Base-by-base conservation (phyloP, 306 rosid species). In the Sophora flavescens region DNA sequence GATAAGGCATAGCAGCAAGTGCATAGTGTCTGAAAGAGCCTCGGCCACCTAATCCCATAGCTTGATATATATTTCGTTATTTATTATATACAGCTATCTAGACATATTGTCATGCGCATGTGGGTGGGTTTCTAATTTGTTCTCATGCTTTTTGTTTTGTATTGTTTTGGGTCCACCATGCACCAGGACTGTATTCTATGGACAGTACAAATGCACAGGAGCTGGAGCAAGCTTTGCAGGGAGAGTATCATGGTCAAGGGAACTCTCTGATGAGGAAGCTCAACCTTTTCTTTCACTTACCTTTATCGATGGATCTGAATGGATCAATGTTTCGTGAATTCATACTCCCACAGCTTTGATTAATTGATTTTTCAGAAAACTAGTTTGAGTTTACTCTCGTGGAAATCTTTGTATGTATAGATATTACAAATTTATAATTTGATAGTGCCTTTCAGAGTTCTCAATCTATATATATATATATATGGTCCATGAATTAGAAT, bases 171-270 rank as follows among this genome's bases (percentile, higher is more conserved):
- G 56, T 33, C 5, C 1, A 33, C 11, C 4, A 22, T 22, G 22
- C 22, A 26, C 81, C 82, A 94, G 99, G 97, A 95, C 99, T 18
- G 99, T 92, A 62, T 95, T 88, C 80, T 95, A 92, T 86, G 99
- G 99, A 68, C 97, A 95, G 50, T 95, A 95, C 88, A 90, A 88
- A 83, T 95, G 99, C 86, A 88, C 92, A 13, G 99, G 99, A 77
- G 75, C 81, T 22, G 99, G 99, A 66, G 89, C 97, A 13, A 84
- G 70, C 45, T 92, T 63, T 87, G 97, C 97, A 18, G 99, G 99
- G 35, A 91, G 99, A 68, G 99, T 95, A 0, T 82, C 99, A 16
- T 95, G 99, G 99, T 88, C 97, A 8, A 88, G 96, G 83, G 99
- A 92, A 57, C 97, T 95, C 36, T 85, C 97, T 52, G 93, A 90